Percentiles rank a stretch among this genome's conserved stretches.
Conservation (phyloP, 2,329 filamentous ascomycete species). For the Parascedosporium putredinis region DNA sequence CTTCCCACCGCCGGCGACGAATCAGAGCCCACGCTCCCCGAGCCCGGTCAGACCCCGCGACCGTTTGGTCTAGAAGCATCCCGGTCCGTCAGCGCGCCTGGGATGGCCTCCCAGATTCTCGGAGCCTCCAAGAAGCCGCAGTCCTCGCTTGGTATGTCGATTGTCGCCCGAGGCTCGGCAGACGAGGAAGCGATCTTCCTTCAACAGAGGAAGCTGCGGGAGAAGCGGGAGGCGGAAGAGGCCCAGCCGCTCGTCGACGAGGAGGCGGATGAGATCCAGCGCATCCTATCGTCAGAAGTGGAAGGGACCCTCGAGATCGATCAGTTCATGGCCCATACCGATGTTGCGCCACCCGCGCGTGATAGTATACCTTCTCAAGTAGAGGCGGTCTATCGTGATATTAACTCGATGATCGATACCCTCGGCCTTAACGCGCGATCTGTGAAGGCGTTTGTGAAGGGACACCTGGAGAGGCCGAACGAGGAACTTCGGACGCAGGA, state of each 20-base stretch:
- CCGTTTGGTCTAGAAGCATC: constrained; percentile 41
- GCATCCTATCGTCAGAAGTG: constrained; percentile 48
- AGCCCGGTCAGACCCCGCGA: constrained; percentile 48
- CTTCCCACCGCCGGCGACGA: constrained; percentile 39
- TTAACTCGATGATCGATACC: constrained; percentile 91
- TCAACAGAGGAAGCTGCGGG: constrained; percentile 41
- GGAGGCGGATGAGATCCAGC: constrained; percentile 59
- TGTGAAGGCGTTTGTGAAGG: constrained; percentile 54
- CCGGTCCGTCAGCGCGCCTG: constrained; percentile 51
- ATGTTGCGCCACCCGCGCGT: constrained; percentile 39
- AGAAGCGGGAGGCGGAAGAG: constrained; percentile 46
- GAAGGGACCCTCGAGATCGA: constrained; percentile 53
- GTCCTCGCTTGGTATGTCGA: constrained; percentile 9
- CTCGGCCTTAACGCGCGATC: constrained; percentile 72
- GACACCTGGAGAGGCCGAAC: constrained; percentile 49
- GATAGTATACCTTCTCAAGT: constrained; percentile 53
- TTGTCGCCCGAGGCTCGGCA: constrained; percentile 22
- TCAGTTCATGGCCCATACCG: constrained; percentile 55
- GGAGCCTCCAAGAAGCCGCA: constrained; percentile 14
- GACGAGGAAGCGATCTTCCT: constrained; percentile 37
- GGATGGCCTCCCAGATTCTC: constrained; percentile 45
- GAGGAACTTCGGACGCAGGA: constrained; percentile 46
- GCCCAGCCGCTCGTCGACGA: constrained; percentile 51
- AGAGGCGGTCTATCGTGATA: constrained; percentile 63
- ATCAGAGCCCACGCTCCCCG: constrained; percentile 58